Evolutionary conservation across 148 eudicot genomes (phyloP), one percentile per base, ranked within the genome.

Genomic region (Cornus suecica): DNA sequence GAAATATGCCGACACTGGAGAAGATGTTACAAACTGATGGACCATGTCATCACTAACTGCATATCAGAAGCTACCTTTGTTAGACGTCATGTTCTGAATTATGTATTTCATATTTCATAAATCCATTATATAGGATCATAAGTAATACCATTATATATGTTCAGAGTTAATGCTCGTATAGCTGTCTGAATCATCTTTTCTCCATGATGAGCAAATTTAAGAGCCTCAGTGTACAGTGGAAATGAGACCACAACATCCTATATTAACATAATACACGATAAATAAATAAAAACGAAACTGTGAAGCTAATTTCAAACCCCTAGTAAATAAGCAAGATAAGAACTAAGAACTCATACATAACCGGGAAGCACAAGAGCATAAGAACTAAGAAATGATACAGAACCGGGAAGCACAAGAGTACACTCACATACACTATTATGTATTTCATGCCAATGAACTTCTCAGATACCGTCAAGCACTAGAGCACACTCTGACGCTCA

Each of bases 31-130:
- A 79, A 79, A 87, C 60, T 76, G 80, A 68, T 61, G 81, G 76
- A 87, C 83, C 88, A 79, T 81, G 63, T 81, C 90, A 80, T 87
- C 88, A 27, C 88, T 79, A 77, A 85, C 90, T 87, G 88, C 87
- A 87, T 62, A 42, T 66, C 75, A 84, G 79, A 79, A 76, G 52
- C 66, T 29, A 68, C 71, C 65, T 26, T 74, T 69, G 83, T 82
- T 70, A 79, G 74, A 74, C 80, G 30, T 76, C 64, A 37, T 79
- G 67, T 70, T 27, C 56, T 74, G 32, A 71, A 68, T 61, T 51
- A 76, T 41, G 48, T 10, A 58, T 22, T 42, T 31, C 28, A 48
- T 15, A 28, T 37, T 22, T 65, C 69, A 67, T 27, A 41, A 27
- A 76, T 27, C 58, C 23, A 10, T 28, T 15, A 70, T 6, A 16